Conservation (phyloP, 352 stramenopile species). For the Globisporangium alternatum region DNA sequence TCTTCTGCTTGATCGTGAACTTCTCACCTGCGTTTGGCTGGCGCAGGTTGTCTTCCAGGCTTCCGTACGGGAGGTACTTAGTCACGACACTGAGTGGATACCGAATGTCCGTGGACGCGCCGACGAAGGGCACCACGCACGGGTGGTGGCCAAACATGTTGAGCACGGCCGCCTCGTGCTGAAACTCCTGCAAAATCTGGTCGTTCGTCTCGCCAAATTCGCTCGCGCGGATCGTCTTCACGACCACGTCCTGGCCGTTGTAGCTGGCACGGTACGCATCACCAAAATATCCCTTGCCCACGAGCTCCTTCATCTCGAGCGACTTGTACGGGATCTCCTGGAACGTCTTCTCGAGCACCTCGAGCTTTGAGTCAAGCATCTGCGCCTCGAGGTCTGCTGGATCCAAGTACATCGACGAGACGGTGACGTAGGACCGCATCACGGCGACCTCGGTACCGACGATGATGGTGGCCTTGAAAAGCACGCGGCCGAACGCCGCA, state of each 20-base stretch:
- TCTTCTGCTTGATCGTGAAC: conserved; percentile 44
- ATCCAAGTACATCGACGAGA: conserved; percentile 37
- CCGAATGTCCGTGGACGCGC: conserved; percentile 64
- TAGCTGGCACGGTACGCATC: conserved; percentile 67
- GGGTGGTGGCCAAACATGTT: conserved; percentile 84
- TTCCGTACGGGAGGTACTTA: conserved; percentile 72
- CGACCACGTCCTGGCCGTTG: conserved; percentile 69
- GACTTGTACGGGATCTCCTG: conserved; percentile 65
- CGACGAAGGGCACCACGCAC: conserved; percentile 79
- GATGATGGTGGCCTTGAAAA: conserved; percentile 74
- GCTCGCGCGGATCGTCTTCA: conserved; percentile 77
- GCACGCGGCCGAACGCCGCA: conserved; percentile 48
- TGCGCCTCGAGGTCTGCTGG: conserved; percentile 45
- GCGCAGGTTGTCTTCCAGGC: conserved; percentile 66
- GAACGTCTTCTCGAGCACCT: conserved; percentile 76
- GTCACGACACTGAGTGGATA: conserved; percentile 69
- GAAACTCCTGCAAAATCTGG: conserved; percentile 80
- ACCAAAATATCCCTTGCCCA: conserved; percentile 76
- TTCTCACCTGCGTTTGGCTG: conserved; percentile 23
- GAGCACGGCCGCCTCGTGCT: conserved; percentile 75
- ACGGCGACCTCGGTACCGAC: conserved; percentile 68
- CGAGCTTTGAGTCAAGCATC: conserved; percentile 56
- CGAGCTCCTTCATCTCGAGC: conserved; percentile 71
- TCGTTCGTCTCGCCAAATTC: conserved; percentile 72
- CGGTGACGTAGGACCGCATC: conserved; percentile 67